Base-by-base conservation (phyloP, 345 rosid genomes). In the Nephelium lappaceum region DNA sequence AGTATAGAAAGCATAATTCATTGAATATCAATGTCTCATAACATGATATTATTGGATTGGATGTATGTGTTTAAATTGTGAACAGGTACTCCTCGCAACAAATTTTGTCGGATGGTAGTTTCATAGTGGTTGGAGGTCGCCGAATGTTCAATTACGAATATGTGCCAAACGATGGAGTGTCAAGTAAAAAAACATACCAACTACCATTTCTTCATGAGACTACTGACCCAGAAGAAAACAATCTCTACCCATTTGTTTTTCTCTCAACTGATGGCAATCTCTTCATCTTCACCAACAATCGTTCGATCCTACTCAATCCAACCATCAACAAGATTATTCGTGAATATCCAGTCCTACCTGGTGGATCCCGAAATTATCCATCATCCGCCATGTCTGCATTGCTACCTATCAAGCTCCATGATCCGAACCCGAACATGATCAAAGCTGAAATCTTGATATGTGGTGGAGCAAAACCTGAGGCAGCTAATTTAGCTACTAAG, bases 51-150 rank as follows among this genome's bases (percentile, higher is more conserved):
- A 53, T 60, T 60, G 11, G 11, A 2, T 57, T 57, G 24, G 11
- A n/a, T 2, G 62, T 57, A 0, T 57, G 6, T 57, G 8, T 21
- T 19, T n/a, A 57, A 57, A 7, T n/a, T 25, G 3, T 36, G 10
- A 12, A 51, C 18, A 77, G 83, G 83, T 82, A 78, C 39, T 71
- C 85, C 18, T 81, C 85, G 14, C 86, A 86, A 61, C 82, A 84
- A 15, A 31, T 69, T 23, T 62, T 86, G 39, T 67, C 86, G 5
- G 86, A 83, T 41, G 86, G 83, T 18, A 71, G 79, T 15, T 78
- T 79, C 60, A 86, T 86, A 8, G 85, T 86, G 63, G 85, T 86
- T 1, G 82, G 88, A n/a, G 88, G 88, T 6, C 74, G 88, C 12
- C 75, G 75, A 1, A 73, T 82, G 24, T 81, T 73, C 68, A 83